A percentile compares a stretch with the other conserved stretches of the same genome.
These are phyloP conservation scores for Komagataella phaffii DNA, from an alignment of 805 yeast species.

Conservation along the genomic window DNA sequence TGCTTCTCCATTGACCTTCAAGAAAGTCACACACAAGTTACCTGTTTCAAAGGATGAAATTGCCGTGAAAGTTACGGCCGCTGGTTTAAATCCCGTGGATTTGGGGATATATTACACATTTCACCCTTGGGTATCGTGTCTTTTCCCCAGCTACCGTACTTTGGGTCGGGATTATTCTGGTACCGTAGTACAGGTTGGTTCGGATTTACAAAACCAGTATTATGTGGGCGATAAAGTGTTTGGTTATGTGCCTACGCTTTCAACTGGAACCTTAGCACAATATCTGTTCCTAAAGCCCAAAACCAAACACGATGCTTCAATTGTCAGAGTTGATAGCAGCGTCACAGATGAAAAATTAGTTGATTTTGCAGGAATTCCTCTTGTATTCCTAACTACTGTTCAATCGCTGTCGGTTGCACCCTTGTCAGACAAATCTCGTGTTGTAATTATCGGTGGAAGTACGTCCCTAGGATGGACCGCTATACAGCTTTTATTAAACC, in stretches of 20 bases:
- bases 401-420: conserved; percentile 21
- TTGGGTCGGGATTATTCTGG: conserved; percentile 15
- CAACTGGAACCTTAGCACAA: conserved; percentile 30
- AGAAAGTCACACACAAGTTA: background rate
- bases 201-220: conserved; percentile 3
- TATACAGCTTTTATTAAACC: conserved; percentile 41
- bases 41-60: background rate
- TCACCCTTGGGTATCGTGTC: background rate
- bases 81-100: background rate
- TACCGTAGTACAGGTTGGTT: conserved; percentile 9
- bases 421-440: conserved; percentile 28
- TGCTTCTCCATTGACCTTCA: background rate
- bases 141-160: background rate
- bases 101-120: background rate
- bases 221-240: conserved; percentile 11
- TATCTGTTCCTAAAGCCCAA: conserved; percentile 27
- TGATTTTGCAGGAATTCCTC: conserved; percentile 55
- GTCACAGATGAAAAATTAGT: conserved; percentile 9
- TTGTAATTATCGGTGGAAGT: conserved; percentile 62
- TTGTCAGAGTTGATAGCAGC: background rate
- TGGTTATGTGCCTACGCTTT: conserved; percentile 4
- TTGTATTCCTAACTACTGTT: conserved; percentile 53
- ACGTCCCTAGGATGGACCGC: conserved; percentile 51
- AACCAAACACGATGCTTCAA: conserved; percentile 17
- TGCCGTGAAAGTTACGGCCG: background rate